phyloP scores from a whole-genome alignment of 805 yeast genomes.

The Nakazawaea molendinolei region DNA sequence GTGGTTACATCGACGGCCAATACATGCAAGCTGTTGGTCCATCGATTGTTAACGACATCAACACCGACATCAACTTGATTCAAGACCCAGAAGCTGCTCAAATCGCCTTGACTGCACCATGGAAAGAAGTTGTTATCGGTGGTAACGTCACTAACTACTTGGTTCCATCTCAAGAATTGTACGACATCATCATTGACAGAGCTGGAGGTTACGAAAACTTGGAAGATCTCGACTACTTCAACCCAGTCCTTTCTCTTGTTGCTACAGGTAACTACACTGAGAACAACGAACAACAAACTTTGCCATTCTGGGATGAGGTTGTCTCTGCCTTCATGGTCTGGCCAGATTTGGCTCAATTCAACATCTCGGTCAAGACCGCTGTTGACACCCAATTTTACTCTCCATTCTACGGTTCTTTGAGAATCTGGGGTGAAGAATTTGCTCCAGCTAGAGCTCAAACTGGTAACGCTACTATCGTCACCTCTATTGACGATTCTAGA shows the following conservation, averaged over 20 bases:
- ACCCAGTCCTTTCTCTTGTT: constrained; percentile 23
- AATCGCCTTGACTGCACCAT: constrained; percentile 32
- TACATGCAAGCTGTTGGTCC: constrained; percentile 27
- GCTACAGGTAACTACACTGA: constrained; percentile 18
- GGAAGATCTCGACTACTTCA: constrained; percentile 23
- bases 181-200: constrained; percentile 27
- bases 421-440: constrained; percentile 30
- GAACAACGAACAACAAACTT: constrained; percentile 26
- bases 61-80: constrained; percentile 36
- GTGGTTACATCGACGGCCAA: constrained; percentile 37
- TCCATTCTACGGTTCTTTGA: constrained; percentile 34
- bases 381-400: constrained; percentile 34
- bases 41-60: constrained; percentile 28
- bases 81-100: constrained; percentile 42
- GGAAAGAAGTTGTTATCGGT: constrained; percentile 32
- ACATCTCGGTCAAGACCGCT: constrained; percentile 26
- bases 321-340: constrained; percentile 29
- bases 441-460: constrained; percentile 27
- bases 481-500: constrained; percentile 23
- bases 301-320: constrained; percentile 39
- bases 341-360: constrained; percentile 28
- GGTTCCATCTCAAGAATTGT: constrained; percentile 31
- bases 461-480: constrained; percentile 31
- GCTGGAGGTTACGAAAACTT: constrained; percentile 28
- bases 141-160: constrained; percentile 35